Evolutionary conservation across 2,329 filamentous ascomycete genomes (phyloP).

Genomic region (Pseudopyrenochaeta lycopersici): DNA sequence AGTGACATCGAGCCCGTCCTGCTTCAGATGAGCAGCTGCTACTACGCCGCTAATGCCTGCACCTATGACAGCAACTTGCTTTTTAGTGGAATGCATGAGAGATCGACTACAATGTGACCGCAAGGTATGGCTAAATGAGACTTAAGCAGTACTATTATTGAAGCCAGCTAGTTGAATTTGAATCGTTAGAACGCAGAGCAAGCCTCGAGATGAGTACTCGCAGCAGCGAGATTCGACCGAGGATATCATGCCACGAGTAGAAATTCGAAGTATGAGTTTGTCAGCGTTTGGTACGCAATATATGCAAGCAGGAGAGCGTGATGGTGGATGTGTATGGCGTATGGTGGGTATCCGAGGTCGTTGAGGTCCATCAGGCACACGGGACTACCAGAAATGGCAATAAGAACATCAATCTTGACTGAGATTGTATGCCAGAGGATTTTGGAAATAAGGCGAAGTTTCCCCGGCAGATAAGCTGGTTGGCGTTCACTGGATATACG

Average conservation of each 20-base stretch:
- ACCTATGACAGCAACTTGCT: slow-evolving; percentile 45
- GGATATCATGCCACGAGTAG: neutral
- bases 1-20: slow-evolving; percentile 55
- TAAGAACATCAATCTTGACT: neutral
- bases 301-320: slow-evolving; percentile 8
- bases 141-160: neutral
- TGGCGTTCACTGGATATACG: slow-evolving; percentile 35
- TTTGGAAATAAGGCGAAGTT: slow-evolving; percentile 1
- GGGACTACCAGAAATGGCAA: neutral
- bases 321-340: slow-evolving; percentile 32
- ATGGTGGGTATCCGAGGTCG: slow-evolving; percentile 8
- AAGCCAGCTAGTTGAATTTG: neutral
- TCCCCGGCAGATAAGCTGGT: slow-evolving; percentile 29
- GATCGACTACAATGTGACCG: neutral
- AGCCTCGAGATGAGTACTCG: no score
- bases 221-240: neutral
- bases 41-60: slow-evolving; percentile 49
- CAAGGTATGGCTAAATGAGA: neutral
- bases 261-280: slow-evolving; percentile 1
- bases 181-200: neutral
- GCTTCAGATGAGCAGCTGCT: slow-evolving; percentile 46
- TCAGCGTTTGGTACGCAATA: slow-evolving; percentile 5
- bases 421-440: neutral
- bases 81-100: slow-evolving; percentile 23
- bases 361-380: neutral